phyloP scores from a whole-genome alignment of 2,329 filamentous ascomycete genomes.

The Ophiostoma quercus region DNA sequence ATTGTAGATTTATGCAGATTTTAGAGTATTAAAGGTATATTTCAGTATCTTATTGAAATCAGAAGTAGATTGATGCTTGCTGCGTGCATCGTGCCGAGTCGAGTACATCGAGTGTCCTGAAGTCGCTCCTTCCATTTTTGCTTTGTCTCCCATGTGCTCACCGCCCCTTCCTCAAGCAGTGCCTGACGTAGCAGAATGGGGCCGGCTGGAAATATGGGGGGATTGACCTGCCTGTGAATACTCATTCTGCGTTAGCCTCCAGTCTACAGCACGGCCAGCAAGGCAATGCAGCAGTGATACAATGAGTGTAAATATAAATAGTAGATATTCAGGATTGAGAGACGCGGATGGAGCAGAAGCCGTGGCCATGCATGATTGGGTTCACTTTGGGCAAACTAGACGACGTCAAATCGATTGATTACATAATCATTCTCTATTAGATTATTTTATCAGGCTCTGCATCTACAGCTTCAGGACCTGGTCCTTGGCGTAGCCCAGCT shows the following conservation, averaged over 20 bases:
- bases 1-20: background rate
- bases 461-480: conserved; percentile 91
- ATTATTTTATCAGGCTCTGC: background rate
- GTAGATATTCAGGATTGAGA: background rate
- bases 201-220: background rate
- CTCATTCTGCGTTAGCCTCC: background rate
- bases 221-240: background rate
- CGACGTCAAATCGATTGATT: background rate
- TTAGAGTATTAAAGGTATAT: too few species aligned
- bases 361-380: background rate
- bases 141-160: background rate
- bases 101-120: background rate
- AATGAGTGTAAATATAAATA: background rate
- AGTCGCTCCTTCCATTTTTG: background rate
- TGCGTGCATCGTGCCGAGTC: background rate
- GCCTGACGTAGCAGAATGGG: conserved; percentile 9
- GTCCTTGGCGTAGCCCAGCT: conserved; percentile 47
- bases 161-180: background rate
- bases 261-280: conserved; percentile 4
- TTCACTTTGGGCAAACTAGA: background rate
- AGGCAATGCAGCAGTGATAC: background rate
- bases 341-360: background rate
- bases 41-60: too few species aligned
- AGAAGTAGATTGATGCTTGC: background rate
- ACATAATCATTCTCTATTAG: background rate